These are phyloP conservation scores for Pistacia integerrima DNA, from an alignment of 345 rosid species.

Conservation along the genomic window DNA sequence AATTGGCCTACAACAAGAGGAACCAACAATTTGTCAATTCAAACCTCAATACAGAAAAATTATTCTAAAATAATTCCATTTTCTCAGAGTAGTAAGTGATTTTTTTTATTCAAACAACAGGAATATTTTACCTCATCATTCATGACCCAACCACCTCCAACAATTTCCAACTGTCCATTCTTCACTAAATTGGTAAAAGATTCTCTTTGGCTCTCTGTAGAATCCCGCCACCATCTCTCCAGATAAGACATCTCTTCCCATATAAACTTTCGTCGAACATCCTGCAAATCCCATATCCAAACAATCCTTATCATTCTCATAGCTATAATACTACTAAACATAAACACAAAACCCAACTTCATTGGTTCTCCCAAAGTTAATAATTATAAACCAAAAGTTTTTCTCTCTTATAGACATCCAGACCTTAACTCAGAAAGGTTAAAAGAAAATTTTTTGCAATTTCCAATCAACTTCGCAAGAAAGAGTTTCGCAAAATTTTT, in stretches of 20 bases:
- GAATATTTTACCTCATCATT: constrained; percentile 81
- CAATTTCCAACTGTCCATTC: constrained; percentile 94
- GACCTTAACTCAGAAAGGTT: no score
- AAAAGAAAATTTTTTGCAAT: no score
- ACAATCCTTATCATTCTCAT: constrained; percentile 9
- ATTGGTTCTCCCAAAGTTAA: background rate
- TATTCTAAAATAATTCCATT: constrained; percentile 1
- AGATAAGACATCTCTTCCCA: constrained; percentile 99
- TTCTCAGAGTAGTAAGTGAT: background rate
- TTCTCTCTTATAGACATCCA: no score
- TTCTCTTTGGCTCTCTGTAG: constrained; percentile 60
- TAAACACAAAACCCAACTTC: background rate
- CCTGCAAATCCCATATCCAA: constrained; percentile 49
- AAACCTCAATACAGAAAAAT: constrained; percentile 1
- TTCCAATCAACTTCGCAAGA: no score
- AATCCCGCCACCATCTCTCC: constrained; percentile 99
- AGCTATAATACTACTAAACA: background rate
- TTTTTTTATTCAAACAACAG: background rate
- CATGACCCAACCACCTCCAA: constrained; percentile 99
- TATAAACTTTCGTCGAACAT: constrained; percentile 81
- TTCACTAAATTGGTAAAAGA: constrained; percentile 73
- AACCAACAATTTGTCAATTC: constrained; percentile 15
- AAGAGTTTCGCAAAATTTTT: no score
- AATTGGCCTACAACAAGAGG: constrained; percentile 79
- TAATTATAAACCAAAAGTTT: background rate